Base-by-base conservation (phyloP, 495 filamentous ascomycete species). In the Letharia lupina region DNA sequence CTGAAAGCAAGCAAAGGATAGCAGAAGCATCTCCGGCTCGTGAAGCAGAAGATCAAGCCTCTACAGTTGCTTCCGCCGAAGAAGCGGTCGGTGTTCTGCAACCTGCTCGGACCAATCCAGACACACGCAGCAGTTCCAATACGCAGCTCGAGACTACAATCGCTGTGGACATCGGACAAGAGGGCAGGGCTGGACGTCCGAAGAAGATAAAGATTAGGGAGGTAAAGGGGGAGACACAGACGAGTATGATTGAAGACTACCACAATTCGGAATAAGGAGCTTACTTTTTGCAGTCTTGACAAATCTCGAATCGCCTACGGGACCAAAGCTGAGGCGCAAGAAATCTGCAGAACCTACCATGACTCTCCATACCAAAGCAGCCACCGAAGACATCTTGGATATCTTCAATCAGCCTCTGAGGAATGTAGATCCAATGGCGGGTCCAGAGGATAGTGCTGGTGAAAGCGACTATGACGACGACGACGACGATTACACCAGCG, bases 331-430 rank as follows among this genome's bases (percentile, higher is more conserved):
- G 39, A 87, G 82, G 54, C 81, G 84, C 59, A 93, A 90, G 77
- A 90, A 88, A 73, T 82, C 84, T 16, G 75, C 83, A 3, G 91
- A 96, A 72, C 90, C 91, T 37, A 98, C 94, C 2, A 97, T 98
- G 93, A 98, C 94, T 2, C 83, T 98, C 68, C 90, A 97, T 72
- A 98, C 94, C 23, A 90, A 86, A 61, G 93, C 93, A 62, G 94
- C 94, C 2, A 96, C 91, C 60, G 93, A 98, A 71, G 95, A 98
- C 68, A 97, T 98, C 60, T 96, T 98, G 74, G 91, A 89, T 67
- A 87, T 98, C 50, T 98, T 98, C 77, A 98, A 94, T 71, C 91
- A 95, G 58, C 93, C 95, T 11, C 74, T 96, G 57, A 66, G 71
- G 85, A 90, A 70, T 78, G 79, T 45, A 74, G 82, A 70, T 75